Base-by-base conservation (phyloP, 495 filamentous ascomycete species). In the Xylaria flabelliformis region DNA sequence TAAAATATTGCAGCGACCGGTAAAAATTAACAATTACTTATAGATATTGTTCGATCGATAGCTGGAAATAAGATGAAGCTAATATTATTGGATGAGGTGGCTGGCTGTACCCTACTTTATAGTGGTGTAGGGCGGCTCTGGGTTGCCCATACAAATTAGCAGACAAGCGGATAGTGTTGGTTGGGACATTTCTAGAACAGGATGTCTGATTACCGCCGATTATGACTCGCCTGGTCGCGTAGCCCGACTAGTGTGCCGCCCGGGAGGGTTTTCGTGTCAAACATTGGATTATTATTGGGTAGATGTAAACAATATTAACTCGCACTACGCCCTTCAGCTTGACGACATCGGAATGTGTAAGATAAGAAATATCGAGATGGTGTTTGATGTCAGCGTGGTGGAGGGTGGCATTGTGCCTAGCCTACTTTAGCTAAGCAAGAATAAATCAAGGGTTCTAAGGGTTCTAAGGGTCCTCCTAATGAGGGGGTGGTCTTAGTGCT, bases 311-410 rank as follows among this genome's bases (percentile, higher is more conserved):
- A n/a, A 64, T 44, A 29, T 10, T 29, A 9, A 7, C 13, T 62
- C 9, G 8, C 9, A 46, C 12, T 32, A 34, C 63, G 63, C 63
- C 63, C 63, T 63, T 63, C 24, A 34, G 13, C 63, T 65, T 19
- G 63, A 65, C 63, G 63, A 65, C 63, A 65, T 65, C 63, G 63
- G 63, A 19, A 5, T 34, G 2, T 8, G 61, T 3, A 42, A 29
- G 61, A 64, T 65, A 48, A 32, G 63, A 4, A 64, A 0, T 44
- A 36, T 7, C 13, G 36, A 6, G 24, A 62, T 34, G 29, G 55
- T 8, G 55, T 29, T 29, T 53, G 21, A 8, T 53, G 21, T 53
- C 21, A 2, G 13, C 17, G 44, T 48, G 44, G 10, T 48, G 44
- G 19, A 50, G 46, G 46, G 46, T 50, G 46, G 46, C 1, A 50